A percentile compares a stretch with the other conserved stretches of the same genome.
Evolutionary conservation across 1,139 yeast species (phyloP).

Genomic region (Pichia sorboxylosa): DNA sequence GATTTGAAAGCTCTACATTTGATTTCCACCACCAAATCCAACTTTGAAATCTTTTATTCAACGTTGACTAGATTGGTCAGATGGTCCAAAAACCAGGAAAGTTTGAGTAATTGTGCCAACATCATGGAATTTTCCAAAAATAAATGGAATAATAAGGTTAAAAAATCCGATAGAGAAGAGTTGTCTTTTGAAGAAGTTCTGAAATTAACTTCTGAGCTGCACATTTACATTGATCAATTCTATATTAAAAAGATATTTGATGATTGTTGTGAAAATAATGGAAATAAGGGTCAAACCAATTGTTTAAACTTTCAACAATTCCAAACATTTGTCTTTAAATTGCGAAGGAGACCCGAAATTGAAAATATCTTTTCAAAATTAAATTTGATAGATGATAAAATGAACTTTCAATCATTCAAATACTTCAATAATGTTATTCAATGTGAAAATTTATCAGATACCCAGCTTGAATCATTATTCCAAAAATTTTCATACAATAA

Average conservation of each 20-base stretch:
- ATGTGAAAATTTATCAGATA: slow-evolving; percentile 30
- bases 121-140: slow-evolving; percentile 39
- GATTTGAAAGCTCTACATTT: slow-evolving; percentile 47
- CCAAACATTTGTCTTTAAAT: slow-evolving; percentile 50
- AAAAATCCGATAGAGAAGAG: slow-evolving; percentile 16
- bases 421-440: slow-evolving; percentile 42
- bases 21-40: slow-evolving; percentile 55
- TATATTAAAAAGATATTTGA: slow-evolving; percentile 23
- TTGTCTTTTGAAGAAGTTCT: slow-evolving; percentile 61
- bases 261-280: slow-evolving; percentile 21
- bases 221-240: slow-evolving; percentile 40
- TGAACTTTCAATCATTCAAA: slow-evolving; percentile 31
- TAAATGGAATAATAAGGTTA: slow-evolving; percentile 42
- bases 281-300: slow-evolving; percentile 26
- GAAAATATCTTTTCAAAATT: slow-evolving; percentile 27
- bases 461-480: slow-evolving; percentile 29
- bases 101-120: slow-evolving; percentile 27
- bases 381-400: slow-evolving; percentile 7
- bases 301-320: slow-evolving; percentile 58
- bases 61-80: slow-evolving; percentile 1
- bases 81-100: slow-evolving; percentile 9
- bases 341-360: slow-evolving; percentile 42
- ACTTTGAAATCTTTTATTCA: slow-evolving; percentile 42
- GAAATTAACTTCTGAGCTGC: slow-evolving; percentile 52
- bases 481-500: slow-evolving; percentile 28